Conservation (phyloP, 2,329 filamentous ascomycete genomes). For the Exophiala phaeomuriformis region DNA sequence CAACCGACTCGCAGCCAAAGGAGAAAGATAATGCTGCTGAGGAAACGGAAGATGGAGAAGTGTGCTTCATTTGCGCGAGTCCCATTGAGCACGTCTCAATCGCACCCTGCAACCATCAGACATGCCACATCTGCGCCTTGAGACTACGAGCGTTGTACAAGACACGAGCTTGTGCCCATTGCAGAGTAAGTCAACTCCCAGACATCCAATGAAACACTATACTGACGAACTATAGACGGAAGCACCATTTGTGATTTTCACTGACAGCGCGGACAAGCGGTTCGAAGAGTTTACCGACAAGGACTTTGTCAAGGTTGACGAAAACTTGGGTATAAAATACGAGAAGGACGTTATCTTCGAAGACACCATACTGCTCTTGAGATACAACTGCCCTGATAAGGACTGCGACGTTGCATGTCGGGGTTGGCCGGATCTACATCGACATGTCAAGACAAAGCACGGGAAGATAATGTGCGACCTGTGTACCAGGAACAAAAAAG, state of each 20-base stretch:
- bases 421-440: constrained; percentile 69
- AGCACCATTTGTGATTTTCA: constrained; percentile 73
- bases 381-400: constrained; percentile 88
- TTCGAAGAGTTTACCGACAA: constrained; percentile 71
- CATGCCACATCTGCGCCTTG: constrained; percentile 91
- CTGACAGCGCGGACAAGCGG: constrained; percentile 70
- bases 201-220: neutral
- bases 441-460: constrained; percentile 75
- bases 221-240: constrained; percentile 33
- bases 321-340: constrained; percentile 85
- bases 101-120: constrained; percentile 89
- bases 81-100: constrained; percentile 79
- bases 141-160: constrained; percentile 91
- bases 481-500: constrained; percentile 90
- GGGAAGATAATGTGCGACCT: constrained; percentile 69
- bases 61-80: constrained; percentile 97
- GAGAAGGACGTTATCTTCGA: constrained; percentile 82
- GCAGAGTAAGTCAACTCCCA: constrained; percentile 56
- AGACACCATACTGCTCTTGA: constrained; percentile 77
- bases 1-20: constrained; percentile 9
- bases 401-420: constrained; percentile 80
- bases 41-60: constrained; percentile 58
- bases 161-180: constrained; percentile 93
- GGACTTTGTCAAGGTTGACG: constrained; percentile 72
- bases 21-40: constrained; percentile 3